phyloP scores from a whole-genome alignment of 805 yeast genomes.

The Nakazawaea anatomiae region DNA sequence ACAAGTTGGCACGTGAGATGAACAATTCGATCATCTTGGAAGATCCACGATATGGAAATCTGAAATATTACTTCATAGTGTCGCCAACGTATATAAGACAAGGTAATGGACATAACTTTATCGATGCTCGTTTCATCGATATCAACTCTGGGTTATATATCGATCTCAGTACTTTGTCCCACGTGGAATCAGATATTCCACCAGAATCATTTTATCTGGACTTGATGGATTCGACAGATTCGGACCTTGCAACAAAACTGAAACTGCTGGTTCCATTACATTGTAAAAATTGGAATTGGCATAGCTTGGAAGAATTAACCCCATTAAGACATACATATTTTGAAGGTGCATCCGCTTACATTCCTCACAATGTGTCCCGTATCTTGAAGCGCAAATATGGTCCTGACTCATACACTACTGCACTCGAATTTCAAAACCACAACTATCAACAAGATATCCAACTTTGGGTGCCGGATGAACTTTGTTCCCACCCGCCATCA shows the following conservation, averaged over 20 bases:
- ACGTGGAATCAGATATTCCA: neutral
- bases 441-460: slow-evolving; percentile 36
- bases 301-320: slow-evolving; percentile 27
- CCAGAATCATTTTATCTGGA: slow-evolving; percentile 11
- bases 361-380: slow-evolving; percentile 32
- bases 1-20: slow-evolving; percentile 28
- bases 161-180: slow-evolving; percentile 30
- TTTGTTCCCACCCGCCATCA: slow-evolving; percentile 29
- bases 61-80: slow-evolving; percentile 22
- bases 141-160: slow-evolving; percentile 35
- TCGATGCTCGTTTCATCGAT: slow-evolving; percentile 32
- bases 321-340: slow-evolving; percentile 37
- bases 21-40: slow-evolving; percentile 40
- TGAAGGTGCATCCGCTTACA: slow-evolving; percentile 42
- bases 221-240: slow-evolving; percentile 11
- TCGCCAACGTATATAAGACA: slow-evolving; percentile 14
- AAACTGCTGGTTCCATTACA: slow-evolving; percentile 15
- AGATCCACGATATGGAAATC: slow-evolving; percentile 20
- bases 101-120: slow-evolving; percentile 15
- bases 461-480: slow-evolving; percentile 40
- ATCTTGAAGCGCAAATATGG: slow-evolving; percentile 32
- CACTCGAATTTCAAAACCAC: slow-evolving; percentile 20
- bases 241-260: too few species aligned
- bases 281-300: slow-evolving; percentile 24
- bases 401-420: slow-evolving; percentile 2